A percentile compares a stretch with the other conserved stretches of the same genome.
These are phyloP conservation scores for Ehretia macrophylla DNA, from an alignment of 257 asterid genomes.

Conservation along the genomic window DNA sequence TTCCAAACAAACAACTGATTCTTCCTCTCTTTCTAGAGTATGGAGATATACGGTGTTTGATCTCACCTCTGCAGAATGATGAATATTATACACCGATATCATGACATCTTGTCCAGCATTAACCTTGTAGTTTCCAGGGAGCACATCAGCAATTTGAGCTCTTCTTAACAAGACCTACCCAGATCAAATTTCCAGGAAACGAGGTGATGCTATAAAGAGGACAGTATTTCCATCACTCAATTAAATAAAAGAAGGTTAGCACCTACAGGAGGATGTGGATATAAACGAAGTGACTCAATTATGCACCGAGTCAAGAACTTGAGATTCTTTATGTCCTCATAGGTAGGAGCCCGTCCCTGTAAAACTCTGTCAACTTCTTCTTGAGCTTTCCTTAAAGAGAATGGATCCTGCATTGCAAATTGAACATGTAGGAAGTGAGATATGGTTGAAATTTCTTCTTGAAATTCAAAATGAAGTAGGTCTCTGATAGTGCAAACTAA, in stretches of 20 bases:
- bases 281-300: conserved; percentile 83
- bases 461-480: background rate
- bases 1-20: background rate
- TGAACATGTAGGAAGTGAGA: conserved; percentile 11
- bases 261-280: conserved; percentile 98
- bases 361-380: conserved; percentile 85
- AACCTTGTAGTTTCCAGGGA: conserved; percentile 92
- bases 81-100: conserved; percentile 96
- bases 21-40: background rate
- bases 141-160: conserved; percentile 73
- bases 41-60: background rate
- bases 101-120: conserved; percentile 90
- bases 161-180: conserved; percentile 77
- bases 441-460: background rate
- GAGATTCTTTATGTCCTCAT: conserved; percentile 75
- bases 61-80: conserved; percentile 76
- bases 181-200: conserved; percentile 10
- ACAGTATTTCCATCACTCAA: background rate
- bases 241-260: conserved; percentile 2
- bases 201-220: no score
- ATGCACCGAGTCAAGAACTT: conserved; percentile 86
- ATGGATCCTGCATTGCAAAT: conserved; percentile 49
- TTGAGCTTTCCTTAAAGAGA: conserved; percentile 68
- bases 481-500: no score
- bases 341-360: conserved; percentile 77